Percentiles rank a stretch among this genome's conserved stretches.
Evolutionary conservation across 768 basidiomycete species (phyloP).

Genomic region (Rhodotorula sphaerocarpa): DNA sequence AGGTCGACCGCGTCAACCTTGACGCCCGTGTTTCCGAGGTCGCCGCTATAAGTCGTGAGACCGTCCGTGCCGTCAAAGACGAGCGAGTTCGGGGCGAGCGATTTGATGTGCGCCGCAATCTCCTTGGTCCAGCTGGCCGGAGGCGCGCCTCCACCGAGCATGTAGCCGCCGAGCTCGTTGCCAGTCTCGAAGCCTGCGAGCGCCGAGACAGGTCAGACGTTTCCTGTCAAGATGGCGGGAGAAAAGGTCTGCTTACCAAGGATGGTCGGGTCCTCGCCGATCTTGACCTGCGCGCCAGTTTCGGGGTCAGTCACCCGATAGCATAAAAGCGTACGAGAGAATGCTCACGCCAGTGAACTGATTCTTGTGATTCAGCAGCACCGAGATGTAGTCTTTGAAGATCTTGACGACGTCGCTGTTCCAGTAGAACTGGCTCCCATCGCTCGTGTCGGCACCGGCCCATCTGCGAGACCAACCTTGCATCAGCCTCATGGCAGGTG

Average conservation of each 20-base stretch:
- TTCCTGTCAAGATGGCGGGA: neutral
- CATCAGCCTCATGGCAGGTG: accelerated
- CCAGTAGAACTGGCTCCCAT: constrained; percentile 39
- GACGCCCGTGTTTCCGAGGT: constrained; percentile 30
- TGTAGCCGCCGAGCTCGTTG: constrained; percentile 40
- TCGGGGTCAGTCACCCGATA: neutral
- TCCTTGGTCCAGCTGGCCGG: constrained; percentile 39
- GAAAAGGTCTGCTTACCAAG: constrained; percentile 14
- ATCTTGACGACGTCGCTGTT: constrained; percentile 34
- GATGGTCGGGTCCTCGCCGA: constrained; percentile 42
- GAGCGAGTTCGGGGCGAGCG: constrained; percentile 40
- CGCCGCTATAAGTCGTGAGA: constrained; percentile 32
- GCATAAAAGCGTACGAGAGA: neutral
- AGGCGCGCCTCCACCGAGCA: constrained; percentile 39
- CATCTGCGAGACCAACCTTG: constrained; percentile 22
- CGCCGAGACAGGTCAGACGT: accelerated
- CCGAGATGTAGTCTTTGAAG: constrained; percentile 40
- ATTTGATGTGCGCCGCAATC: constrained; percentile 39
- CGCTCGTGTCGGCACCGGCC: constrained; percentile 38
- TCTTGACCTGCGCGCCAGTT: constrained; percentile 24
- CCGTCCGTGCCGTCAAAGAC: constrained; percentile 39
- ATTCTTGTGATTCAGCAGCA: constrained; percentile 41
- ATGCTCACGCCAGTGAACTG: constrained; percentile 37
- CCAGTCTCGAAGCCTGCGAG: constrained; percentile 40
- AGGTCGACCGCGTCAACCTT: constrained; percentile 32